Evolutionary conservation across 345 rosid species (phyloP).

Genomic region (Pseudoturritis turrita): DNA sequence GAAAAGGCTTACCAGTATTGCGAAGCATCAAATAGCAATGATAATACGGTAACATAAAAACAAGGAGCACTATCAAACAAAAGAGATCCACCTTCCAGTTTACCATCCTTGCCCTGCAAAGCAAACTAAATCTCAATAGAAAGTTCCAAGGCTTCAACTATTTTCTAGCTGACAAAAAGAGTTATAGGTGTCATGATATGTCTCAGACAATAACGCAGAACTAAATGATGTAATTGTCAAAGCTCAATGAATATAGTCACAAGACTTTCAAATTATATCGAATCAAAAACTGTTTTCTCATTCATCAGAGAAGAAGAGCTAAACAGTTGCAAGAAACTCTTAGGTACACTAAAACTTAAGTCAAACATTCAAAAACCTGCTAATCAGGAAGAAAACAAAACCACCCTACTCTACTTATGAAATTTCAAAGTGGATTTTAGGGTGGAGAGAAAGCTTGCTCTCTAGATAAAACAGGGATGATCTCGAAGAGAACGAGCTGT

Average conservation of each 20-base stretch:
- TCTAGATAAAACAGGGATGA: conserved; percentile 87
- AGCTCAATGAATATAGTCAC: not conserved
- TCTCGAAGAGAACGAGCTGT: conserved; percentile 97
- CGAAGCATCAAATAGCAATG: conserved; percentile 98
- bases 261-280: not conserved
- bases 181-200: not conserved
- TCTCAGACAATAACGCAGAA: not conserved
- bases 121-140: not conserved
- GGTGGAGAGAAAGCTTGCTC: conserved; percentile 39
- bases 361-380: not conserved
- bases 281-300: not conserved
- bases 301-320: not conserved
- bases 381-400: not conserved
- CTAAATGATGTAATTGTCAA: not conserved
- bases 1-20: conserved; percentile 58
- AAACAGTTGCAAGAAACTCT: not conserved
- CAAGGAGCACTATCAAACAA: conserved; percentile 81
- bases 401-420: not conserved
- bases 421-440: not conserved
- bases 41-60: conserved; percentile 93
- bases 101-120: conserved; percentile 78
- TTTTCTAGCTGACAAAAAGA: not conserved
- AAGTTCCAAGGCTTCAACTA: not conserved
- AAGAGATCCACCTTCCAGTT: conserved; percentile 97
- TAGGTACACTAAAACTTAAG: not conserved